These are phyloP conservation scores for Mycena crocata DNA, from an alignment of 768 basidiomycete genomes.

Conservation along the genomic window DNA sequence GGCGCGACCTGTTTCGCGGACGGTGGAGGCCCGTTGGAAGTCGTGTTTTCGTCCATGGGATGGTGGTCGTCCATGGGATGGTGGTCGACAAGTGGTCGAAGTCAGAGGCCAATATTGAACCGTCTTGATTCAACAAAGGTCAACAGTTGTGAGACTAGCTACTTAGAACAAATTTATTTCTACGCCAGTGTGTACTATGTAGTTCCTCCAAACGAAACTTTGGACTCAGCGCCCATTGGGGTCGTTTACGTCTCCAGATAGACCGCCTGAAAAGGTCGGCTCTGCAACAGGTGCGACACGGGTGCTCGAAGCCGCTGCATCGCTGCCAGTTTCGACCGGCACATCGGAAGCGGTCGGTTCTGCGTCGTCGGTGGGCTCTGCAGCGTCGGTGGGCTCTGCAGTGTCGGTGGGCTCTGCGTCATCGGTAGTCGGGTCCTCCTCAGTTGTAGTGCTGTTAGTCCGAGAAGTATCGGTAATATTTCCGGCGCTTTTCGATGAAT, in stretches of 20 bases:
- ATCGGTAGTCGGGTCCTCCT: conserved; percentile 9
- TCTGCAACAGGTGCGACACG: conserved; percentile 8
- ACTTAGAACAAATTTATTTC: background rate
- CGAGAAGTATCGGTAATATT: background rate
- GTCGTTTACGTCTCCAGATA: conserved; percentile 47
- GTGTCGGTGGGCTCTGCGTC: too few relatives aligned
- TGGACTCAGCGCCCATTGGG: conserved; percentile 34
- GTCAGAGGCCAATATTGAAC: background rate
- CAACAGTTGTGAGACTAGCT: background rate
- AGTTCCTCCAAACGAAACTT: background rate
- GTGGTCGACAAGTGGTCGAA: background rate
- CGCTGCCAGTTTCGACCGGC: conserved; percentile 25
- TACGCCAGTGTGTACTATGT: background rate
- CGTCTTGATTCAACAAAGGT: conserved; percentile 2
- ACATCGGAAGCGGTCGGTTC: conserved; percentile 22
- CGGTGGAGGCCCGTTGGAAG: conserved; percentile 48
- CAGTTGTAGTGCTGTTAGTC: background rate
- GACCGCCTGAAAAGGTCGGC: conserved; percentile 38
- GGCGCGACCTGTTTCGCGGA: conserved; percentile 48
- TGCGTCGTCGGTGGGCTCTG: conserved; percentile 10
- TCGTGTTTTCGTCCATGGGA: conserved; percentile 32
- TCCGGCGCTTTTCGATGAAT: too few relatives aligned
- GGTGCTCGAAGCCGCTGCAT: conserved; percentile 13
- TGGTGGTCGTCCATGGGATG: background rate
- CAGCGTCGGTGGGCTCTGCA: conserved; percentile 22